Conservation (phyloP, 129 eudicot genomes). For the Saposhnikovia divaricata region DNA sequence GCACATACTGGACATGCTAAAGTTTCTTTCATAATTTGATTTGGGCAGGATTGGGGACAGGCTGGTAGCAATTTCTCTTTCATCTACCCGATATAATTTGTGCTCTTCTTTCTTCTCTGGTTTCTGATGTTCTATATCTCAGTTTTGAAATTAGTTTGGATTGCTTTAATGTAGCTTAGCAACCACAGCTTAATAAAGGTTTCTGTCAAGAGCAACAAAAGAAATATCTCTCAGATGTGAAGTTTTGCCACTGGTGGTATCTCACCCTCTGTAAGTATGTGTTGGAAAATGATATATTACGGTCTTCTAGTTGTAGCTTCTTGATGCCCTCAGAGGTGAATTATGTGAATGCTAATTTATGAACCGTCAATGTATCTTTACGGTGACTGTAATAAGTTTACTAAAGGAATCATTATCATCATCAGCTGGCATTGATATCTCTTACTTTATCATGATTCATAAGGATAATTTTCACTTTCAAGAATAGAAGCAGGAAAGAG, state of each 20-base stretch:
- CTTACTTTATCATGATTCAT: neutral
- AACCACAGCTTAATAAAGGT: constrained; percentile 30
- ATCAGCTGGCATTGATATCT: neutral
- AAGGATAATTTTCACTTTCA: neutral
- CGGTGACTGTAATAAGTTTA: neutral
- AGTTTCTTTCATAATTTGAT: constrained; percentile 39
- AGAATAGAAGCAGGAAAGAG: neutral
- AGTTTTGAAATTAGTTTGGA: constrained; percentile 23
- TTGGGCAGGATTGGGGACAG: constrained; percentile 35
- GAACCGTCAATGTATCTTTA: neutral
- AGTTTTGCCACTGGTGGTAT: constrained; percentile 5
- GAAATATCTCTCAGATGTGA: neutral
- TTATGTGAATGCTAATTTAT: neutral
- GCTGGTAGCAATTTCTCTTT: constrained; percentile 34
- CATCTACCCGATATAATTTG: neutral
- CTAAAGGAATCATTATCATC: neutral
- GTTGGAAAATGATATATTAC: neutral
- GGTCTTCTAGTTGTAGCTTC: neutral
- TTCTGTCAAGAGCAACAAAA: neutral
- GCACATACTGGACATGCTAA: constrained; percentile 36
- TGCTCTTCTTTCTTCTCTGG: constrained; percentile 12
- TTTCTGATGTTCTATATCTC: constrained; percentile 8
- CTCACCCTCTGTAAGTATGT: constrained; percentile 1
- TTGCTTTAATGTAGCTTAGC: constrained; percentile 22
- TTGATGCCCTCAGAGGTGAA: neutral